Conservation (phyloP, 2,329 filamentous ascomycete genomes). For the Diaporthe humulicola region DNA sequence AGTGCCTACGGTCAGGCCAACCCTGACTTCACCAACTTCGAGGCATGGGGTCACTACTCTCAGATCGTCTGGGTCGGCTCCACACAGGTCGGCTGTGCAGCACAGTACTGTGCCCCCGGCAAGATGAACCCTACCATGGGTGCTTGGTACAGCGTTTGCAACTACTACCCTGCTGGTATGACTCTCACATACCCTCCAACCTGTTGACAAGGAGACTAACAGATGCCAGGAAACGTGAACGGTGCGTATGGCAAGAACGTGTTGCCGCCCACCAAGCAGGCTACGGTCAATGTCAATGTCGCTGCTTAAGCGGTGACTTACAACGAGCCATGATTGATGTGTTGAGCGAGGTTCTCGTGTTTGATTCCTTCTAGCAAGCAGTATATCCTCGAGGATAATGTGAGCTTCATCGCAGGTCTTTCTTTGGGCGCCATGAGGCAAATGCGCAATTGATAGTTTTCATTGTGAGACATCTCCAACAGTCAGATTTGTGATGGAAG, state of each 20-base stretch:
- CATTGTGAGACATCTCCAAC: slow-evolving; percentile 16
- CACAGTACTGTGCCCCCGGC: slow-evolving; percentile 65
- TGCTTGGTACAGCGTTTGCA: slow-evolving; percentile 87
- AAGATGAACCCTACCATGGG: slow-evolving; percentile 62
- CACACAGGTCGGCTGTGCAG: slow-evolving; percentile 73
- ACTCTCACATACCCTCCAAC: neutral
- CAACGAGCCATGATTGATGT: slow-evolving; percentile 2
- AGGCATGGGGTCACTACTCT: slow-evolving; percentile 80
- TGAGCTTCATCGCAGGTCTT: neutral
- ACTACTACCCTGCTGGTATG: slow-evolving; percentile 82
- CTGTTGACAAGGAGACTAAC: slow-evolving; percentile 40
- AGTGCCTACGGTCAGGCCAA: slow-evolving; percentile 70
- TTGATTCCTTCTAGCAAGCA: neutral
- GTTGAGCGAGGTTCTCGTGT: neutral
- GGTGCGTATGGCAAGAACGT: slow-evolving; percentile 66
- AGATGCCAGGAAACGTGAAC: slow-evolving; percentile 63
- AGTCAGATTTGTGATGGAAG: slow-evolving; percentile 9
- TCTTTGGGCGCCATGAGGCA: neutral
- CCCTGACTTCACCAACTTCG: slow-evolving; percentile 74
- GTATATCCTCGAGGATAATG: neutral
- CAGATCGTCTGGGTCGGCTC: slow-evolving; percentile 80
- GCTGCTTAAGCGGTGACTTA: slow-evolving; percentile 8
- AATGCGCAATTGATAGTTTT: slow-evolving; percentile 14
- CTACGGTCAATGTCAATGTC: slow-evolving; percentile 44
- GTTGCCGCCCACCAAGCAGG: slow-evolving; percentile 54